Conservation (phyloP, 352 stramenopile species). For the Halophytophthora batemanensis region DNA sequence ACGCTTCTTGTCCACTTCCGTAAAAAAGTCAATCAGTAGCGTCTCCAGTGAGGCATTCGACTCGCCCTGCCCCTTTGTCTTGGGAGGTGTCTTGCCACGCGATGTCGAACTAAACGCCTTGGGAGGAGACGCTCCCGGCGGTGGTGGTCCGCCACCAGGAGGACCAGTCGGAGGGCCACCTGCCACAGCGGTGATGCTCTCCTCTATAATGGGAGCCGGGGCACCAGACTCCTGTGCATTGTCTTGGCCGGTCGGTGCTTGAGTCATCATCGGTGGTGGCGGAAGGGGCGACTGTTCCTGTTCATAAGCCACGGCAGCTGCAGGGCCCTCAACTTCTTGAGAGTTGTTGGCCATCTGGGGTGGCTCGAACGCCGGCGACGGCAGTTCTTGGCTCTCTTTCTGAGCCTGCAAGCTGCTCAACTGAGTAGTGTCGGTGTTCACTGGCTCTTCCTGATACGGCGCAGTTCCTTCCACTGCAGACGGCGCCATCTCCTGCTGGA, state of each 20-base stretch:
- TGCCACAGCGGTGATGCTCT: not conserved
- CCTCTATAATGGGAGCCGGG: not conserved
- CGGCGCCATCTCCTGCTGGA: conserved; percentile 3
- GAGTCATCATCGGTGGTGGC: not conserved
- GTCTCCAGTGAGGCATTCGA: conserved; percentile 36
- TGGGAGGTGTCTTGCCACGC: conserved; percentile 1
- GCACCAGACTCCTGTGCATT: not conserved
- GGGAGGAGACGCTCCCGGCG: not conserved
- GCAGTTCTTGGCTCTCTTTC: not conserved
- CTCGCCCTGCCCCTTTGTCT: not conserved
- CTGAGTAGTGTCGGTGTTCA: conserved; percentile 1
- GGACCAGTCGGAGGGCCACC: conserved; percentile 2
- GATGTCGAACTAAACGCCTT: conserved; percentile 1
- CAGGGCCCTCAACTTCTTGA: not conserved
- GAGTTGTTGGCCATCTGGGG: not conserved
- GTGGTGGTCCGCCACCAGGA: not conserved
- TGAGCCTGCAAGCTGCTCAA: conserved; percentile 7
- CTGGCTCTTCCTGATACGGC: no score
- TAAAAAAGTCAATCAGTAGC: conserved; percentile 65
- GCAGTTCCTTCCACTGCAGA: not conserved
- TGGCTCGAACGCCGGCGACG: conserved; percentile 1
- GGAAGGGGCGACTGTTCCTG: not conserved
- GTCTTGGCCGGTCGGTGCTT: no score
- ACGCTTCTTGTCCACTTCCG: conserved; percentile 50
- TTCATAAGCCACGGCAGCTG: not conserved